Base-by-base conservation (phyloP, 768 basidiomycete genomes). In the Leccinum ochraceum region DNA sequence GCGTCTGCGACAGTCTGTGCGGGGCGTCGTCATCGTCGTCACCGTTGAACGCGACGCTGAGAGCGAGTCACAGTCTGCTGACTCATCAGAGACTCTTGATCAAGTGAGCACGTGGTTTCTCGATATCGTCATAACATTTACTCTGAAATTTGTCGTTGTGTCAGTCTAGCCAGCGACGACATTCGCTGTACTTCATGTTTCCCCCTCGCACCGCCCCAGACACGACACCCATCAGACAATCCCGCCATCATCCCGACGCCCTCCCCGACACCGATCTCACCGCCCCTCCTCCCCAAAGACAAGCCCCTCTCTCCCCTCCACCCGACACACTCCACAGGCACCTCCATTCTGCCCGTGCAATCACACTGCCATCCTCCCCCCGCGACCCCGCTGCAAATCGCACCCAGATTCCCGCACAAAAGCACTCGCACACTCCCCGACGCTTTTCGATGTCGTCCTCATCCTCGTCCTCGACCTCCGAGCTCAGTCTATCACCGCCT, bases 361-460 rank as follows among this genome's bases (percentile, higher is more conserved):
- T 78, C 64, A 76, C 76, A 34, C 57, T 57, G 14, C 68, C 75
- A 67, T 75, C 71, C 46, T 70, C 67, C 28, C 68, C 76, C 42
- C 72, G 71, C 52, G 57, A 60, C 26, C 60, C 50, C n/a, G 37
- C 26, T 50, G 16, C 63, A 39, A 54, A 57, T 26, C 66, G 44
- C 22, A 20, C 60, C n/a, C 57, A 57, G 16, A 30, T 42, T 11
- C 20, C 49, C 1, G 73, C 22, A 69, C 67, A 72, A 34, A 81
- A 76, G 57, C 65, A 70, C 17, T 72, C 73, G 6, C 71, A 72
- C 36, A 62, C 74, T 17, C 68, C 75, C 26, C 77, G 77, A 26
- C 76, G 77, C 44, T 69, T 67, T 42, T 74, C 75, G 0, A 49
- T 66, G 2, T 67, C 68, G 0, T 62, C 70, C 16, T 63, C 73